Conservation (phyloP, 305 asterid species). For the Fraxinus floribunda region DNA sequence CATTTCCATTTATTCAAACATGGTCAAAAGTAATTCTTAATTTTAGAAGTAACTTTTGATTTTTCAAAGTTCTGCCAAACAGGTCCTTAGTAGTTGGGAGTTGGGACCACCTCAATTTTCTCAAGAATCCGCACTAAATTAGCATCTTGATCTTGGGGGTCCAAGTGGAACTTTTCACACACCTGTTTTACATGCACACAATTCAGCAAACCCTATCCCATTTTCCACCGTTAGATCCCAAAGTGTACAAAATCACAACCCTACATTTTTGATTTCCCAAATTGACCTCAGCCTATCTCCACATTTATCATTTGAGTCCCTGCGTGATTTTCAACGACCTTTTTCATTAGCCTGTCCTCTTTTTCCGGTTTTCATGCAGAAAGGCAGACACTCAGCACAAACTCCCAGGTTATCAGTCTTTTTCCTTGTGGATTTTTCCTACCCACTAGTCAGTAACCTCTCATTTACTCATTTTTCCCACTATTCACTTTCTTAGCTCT, state of each 20-base stretch:
- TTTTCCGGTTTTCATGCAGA: slow-evolving; percentile 50
- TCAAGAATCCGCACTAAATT: slow-evolving; percentile 3
- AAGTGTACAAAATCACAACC: not conserved
- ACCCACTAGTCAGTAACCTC: slow-evolving; percentile 21
- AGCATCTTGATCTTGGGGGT: not conserved
- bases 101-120: slow-evolving; percentile 2
- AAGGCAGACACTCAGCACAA: slow-evolving; percentile 46
- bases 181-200: not conserved
- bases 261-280: not conserved
- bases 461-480: slow-evolving; percentile 8
- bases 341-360: slow-evolving; percentile 25
- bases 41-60: not conserved
- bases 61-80: not conserved
- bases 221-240: slow-evolving; percentile 17
- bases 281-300: slow-evolving; percentile 19
- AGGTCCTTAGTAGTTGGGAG: not conserved
- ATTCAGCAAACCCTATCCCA: not conserved
- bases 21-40: too few relatives aligned
- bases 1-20: not conserved
- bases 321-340: slow-evolving; percentile 35
- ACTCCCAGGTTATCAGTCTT: slow-evolving; percentile 37
- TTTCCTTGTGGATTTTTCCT: slow-evolving; percentile 14
- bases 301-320: slow-evolving; percentile 2
- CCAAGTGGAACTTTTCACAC: not conserved
- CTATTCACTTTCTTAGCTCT: not conserved